These are phyloP conservation scores for Wickerhamiella infanticola DNA, from an alignment of 1,139 yeast species.

Conservation along the genomic window DNA sequence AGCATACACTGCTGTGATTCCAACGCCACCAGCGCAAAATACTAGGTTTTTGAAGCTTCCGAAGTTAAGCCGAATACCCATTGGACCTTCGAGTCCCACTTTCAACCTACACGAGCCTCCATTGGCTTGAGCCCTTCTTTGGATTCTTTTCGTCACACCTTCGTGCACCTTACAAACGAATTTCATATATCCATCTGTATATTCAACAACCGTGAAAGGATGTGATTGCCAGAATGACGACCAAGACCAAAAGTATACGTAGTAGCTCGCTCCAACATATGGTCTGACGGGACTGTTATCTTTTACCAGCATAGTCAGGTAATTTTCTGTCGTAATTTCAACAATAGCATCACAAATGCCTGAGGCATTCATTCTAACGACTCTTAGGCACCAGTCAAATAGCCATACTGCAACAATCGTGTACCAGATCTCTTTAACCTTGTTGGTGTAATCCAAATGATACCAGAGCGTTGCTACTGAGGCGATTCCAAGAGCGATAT, in stretches of 20 bases:
- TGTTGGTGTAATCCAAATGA: slow-evolving; percentile 30
- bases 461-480: slow-evolving; percentile 48
- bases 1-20: slow-evolving; percentile 6
- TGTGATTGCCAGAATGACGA: slow-evolving; percentile 35
- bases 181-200: slow-evolving; percentile 14
- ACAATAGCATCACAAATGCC: slow-evolving; percentile 3
- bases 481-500: slow-evolving; percentile 36
- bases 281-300: neutral
- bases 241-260: neutral
- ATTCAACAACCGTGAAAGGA: slow-evolving; percentile 32
- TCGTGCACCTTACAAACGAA: slow-evolving; percentile 22
- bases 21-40: slow-evolving; percentile 9
- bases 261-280: neutral
- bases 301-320: neutral
- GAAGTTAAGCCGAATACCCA: slow-evolving; percentile 2
- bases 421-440: slow-evolving; percentile 24
- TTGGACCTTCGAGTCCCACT: slow-evolving; percentile 20
- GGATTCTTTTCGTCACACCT: slow-evolving; percentile 17
- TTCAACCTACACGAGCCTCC: slow-evolving; percentile 14
- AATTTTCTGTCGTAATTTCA: neutral
- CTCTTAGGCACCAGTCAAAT: slow-evolving; percentile 27
- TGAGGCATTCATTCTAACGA: slow-evolving; percentile 22
- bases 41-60: slow-evolving; percentile 3
- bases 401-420: slow-evolving; percentile 43
- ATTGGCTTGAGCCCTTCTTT: slow-evolving; percentile 2